Evolutionary conservation across 768 basidiomycete genomes (phyloP).

Genomic region (Neoboletus magnificus): DNA sequence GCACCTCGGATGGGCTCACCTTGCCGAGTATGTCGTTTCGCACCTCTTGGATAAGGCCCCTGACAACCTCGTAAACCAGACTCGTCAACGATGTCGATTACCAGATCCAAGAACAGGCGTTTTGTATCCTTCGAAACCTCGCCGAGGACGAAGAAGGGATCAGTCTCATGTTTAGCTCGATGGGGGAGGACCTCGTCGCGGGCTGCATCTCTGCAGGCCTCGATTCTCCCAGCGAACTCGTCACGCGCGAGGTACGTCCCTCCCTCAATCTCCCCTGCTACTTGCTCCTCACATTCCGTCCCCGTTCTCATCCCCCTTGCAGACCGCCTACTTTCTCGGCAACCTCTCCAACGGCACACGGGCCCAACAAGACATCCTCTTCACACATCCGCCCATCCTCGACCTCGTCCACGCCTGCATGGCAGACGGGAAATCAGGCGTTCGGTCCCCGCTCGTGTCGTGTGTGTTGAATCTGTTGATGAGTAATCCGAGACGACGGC

Average conservation of each 20-base stretch:
- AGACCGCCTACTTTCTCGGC: slow-evolving; percentile 61
- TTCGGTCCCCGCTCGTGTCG: slow-evolving; percentile 57
- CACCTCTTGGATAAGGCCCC: too few relatives aligned
- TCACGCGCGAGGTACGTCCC: slow-evolving; percentile 48
- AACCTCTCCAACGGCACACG: slow-evolving; percentile 64
- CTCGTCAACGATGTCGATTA: slow-evolving; percentile 51
- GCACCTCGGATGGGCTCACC: slow-evolving; percentile 60
- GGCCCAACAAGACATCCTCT: slow-evolving; percentile 49
- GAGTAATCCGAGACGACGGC: slow-evolving; percentile 35
- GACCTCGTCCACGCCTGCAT: slow-evolving; percentile 53
- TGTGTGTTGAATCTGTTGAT: slow-evolving; percentile 58
- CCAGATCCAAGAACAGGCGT: slow-evolving; percentile 67
- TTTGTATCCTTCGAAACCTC: slow-evolving; percentile 64
- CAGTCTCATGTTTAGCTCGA: slow-evolving; percentile 51
- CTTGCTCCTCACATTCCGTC: background rate
- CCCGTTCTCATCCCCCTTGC: background rate
- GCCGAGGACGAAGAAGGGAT: slow-evolving; percentile 65
- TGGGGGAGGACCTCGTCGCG: slow-evolving; percentile 48
- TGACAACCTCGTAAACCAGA: slow-evolving; percentile 31
- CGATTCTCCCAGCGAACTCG: slow-evolving; percentile 49
- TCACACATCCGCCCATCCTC: slow-evolving; percentile 51
- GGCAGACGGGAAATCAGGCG: slow-evolving; percentile 54
- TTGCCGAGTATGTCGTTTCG: slow-evolving; percentile 48
- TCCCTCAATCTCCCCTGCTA: background rate
- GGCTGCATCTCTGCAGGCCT: slow-evolving; percentile 47